These are phyloP conservation scores for Fonsecaea erecta DNA, from an alignment of 2,329 filamentous ascomycete species.

Conservation along the genomic window DNA sequence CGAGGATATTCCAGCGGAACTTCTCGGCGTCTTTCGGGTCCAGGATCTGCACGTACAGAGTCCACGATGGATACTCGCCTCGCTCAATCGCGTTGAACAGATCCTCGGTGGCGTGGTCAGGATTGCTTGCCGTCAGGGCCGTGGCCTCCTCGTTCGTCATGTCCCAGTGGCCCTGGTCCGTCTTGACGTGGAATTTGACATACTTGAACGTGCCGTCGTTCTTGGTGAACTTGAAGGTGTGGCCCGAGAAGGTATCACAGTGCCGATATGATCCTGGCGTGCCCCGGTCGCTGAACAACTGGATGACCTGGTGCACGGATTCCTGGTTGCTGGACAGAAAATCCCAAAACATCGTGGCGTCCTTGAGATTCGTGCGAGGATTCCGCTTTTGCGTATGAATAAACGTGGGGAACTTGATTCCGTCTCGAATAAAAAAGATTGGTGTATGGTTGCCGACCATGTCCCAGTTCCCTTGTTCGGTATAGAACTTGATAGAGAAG, in stretches of 20 bases:
- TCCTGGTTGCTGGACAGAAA: conserved; percentile 66
- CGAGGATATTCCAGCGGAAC: conserved; percentile 68
- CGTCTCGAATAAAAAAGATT: conserved; percentile 60
- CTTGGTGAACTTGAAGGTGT: conserved; percentile 70
- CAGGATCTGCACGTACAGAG: conserved; percentile 66
- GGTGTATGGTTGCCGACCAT: conserved; percentile 51
- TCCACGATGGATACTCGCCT: conserved; percentile 68
- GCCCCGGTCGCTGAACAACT: conserved; percentile 68
- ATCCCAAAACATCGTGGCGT: conserved; percentile 73
- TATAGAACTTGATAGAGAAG: conserved; percentile 58
- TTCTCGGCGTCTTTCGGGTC: conserved; percentile 65
- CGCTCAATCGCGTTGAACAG: conserved; percentile 66
- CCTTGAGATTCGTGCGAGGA: conserved; percentile 70
- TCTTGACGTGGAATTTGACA: conserved; percentile 67
- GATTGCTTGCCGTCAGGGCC: conserved; percentile 60
- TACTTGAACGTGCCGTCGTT: conserved; percentile 69
- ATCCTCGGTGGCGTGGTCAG: conserved; percentile 63
- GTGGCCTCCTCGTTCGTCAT: conserved; percentile 63
- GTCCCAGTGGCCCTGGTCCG: conserved; percentile 65
- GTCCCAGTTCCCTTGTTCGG: conserved; percentile 58
- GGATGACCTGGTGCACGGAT: conserved; percentile 67
- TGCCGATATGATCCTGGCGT: conserved; percentile 68
- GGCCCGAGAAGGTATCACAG: conserved; percentile 68
- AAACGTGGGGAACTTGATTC: conserved; percentile 68
- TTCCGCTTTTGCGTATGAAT: conserved; percentile 76